Evolutionary conservation across 2,329 filamentous ascomycete genomes (phyloP).

Genomic region (Blumeriella jaapii): DNA sequence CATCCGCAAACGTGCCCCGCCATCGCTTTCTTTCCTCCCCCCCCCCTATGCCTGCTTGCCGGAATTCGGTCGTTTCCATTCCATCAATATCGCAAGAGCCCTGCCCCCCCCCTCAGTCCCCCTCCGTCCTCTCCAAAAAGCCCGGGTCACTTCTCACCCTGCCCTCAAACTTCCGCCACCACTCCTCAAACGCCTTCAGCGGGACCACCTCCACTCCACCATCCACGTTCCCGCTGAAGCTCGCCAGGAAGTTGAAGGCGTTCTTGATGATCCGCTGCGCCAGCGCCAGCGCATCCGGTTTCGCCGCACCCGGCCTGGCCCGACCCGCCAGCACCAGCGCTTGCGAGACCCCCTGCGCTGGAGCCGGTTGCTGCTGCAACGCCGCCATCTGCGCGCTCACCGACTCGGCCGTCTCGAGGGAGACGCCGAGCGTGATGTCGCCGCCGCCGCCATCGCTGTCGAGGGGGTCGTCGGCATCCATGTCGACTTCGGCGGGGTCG

Average conservation of each 20-base stretch:
- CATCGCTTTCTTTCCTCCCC: no score
- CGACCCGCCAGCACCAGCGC: slow-evolving; percentile 11
- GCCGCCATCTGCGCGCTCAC: slow-evolving; percentile 58
- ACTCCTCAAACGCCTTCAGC: slow-evolving; percentile 89
- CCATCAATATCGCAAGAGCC: no score
- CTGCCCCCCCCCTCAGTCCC: no score
- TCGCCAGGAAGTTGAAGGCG: slow-evolving; percentile 90
- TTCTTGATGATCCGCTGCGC: slow-evolving; percentile 93
- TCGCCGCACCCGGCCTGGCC: neutral
- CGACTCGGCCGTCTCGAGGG: slow-evolving; percentile 62
- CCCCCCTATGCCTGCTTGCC: no score
- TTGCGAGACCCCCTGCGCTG: neutral
- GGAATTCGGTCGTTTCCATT: no score
- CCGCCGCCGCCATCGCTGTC: slow-evolving; percentile 17
- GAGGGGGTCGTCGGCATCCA: slow-evolving; percentile 23
- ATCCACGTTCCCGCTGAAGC: slow-evolving; percentile 60
- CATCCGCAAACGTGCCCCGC: no score
- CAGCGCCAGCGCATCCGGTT: slow-evolving; percentile 57
- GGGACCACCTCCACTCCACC: slow-evolving; percentile 76
- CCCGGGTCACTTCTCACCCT: slow-evolving; percentile 74
- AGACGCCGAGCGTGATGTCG: slow-evolving; percentile 67
- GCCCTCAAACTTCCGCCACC: slow-evolving; percentile 95
- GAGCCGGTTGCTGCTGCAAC: neutral
- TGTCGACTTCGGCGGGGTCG: slow-evolving; percentile 25
- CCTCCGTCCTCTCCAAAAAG: slow-evolving; percentile 60